Percentiles rank a stretch among this genome's conserved stretches.
Conservation (phyloP, 2,329 filamentous ascomycete genomes). For the Dothideomycetes sp. region DNA sequence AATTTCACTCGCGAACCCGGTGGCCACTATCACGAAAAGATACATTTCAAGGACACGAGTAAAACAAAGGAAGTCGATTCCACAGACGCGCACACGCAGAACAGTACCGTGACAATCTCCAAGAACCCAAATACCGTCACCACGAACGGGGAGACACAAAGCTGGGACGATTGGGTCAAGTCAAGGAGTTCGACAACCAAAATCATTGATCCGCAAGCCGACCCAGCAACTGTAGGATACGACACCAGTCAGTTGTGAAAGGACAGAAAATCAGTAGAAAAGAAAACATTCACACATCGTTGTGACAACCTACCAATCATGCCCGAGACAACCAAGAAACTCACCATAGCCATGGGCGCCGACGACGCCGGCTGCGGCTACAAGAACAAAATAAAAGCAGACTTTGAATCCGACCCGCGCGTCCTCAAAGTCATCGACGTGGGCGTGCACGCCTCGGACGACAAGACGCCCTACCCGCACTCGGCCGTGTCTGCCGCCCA, state of each 20-base stretch:
- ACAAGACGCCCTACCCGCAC: constrained; percentile 76
- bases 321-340: constrained; percentile 10
- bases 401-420: constrained; percentile 56
- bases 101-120: constrained; percentile 22
- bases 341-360: constrained; percentile 52
- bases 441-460: constrained; percentile 51
- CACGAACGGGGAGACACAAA: constrained; percentile 21
- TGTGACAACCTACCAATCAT: constrained; percentile 3
- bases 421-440: constrained; percentile 64
- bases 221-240: constrained; percentile 15
- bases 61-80: constrained; percentile 24
- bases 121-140: constrained; percentile 23
- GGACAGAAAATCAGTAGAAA: background rate
- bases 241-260: constrained; percentile 21
- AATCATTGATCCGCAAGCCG: constrained; percentile 11
- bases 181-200: constrained; percentile 2
- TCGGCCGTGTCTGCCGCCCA: constrained; percentile 63
- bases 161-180: constrained; percentile 9
- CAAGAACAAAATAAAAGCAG: constrained; percentile 66
- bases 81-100: constrained; percentile 21
- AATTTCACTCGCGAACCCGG: constrained; percentile 18
- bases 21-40: constrained; percentile 26
- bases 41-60: constrained; percentile 24
- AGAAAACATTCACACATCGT: constrained; percentile 18
- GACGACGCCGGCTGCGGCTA: constrained; percentile 67